These are phyloP conservation scores for Thelephora ganbajun DNA, from an alignment of 768 basidiomycete genomes.

Conservation along the genomic window DNA sequence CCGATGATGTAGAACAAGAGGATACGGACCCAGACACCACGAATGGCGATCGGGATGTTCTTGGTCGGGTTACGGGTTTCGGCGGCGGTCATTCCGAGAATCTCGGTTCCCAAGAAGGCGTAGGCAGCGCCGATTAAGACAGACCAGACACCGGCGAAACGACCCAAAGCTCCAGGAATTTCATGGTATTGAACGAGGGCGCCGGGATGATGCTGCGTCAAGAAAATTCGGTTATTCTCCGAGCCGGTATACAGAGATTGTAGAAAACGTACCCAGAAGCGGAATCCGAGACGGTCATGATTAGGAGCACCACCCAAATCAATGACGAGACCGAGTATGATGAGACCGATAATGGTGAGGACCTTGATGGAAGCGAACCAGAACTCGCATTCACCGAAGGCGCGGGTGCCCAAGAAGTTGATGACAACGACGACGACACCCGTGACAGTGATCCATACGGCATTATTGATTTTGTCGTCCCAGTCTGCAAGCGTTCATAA, in stretches of 20 bases:
- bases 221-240: conserved; percentile 14
- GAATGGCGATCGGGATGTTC: conserved; percentile 25
- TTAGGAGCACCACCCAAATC: conserved; percentile 37
- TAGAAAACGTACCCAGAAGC: conserved; percentile 24
- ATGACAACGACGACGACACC: conserved; percentile 20
- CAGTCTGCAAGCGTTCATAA: neutral
- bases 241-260: conserved; percentile 8
- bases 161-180: conserved; percentile 22
- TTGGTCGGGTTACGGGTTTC: conserved; percentile 36
- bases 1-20: conserved; percentile 29
- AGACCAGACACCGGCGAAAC: conserved; percentile 18
- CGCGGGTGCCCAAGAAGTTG: conserved; percentile 24
- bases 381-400: conserved; percentile 42
- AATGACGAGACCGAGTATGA: conserved; percentile 34
- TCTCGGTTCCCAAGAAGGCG: conserved; percentile 28
- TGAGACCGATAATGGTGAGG: conserved; percentile 25
- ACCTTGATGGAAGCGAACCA: conserved; percentile 36
- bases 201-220: conserved; percentile 17
- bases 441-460: conserved; percentile 23
- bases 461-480: neutral
- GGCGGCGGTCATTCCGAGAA: conserved; percentile 29
- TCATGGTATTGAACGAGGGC: conserved; percentile 20
- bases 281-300: conserved; percentile 28
- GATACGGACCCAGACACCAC: conserved; percentile 23
- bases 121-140: conserved; percentile 17